Percentiles rank a stretch among this genome's conserved stretches.
phyloP scores from a whole-genome alignment of 2,329 filamentous ascomycete genomes.

The Didymella pinodella region DNA sequence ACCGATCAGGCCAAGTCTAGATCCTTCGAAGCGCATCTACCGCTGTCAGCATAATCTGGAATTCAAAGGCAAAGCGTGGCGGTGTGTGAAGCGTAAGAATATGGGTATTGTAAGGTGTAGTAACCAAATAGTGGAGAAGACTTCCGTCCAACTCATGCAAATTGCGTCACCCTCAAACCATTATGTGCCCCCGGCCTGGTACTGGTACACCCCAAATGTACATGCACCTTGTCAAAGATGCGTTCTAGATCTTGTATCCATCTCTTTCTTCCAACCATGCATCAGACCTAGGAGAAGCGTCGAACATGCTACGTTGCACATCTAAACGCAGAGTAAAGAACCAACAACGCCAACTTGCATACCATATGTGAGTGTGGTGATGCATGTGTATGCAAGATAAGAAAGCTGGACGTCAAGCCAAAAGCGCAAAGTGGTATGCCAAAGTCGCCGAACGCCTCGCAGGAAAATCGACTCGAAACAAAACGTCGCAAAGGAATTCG shows the following conservation, averaged over 20 bases:
- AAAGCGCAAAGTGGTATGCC: constrained; percentile 32
- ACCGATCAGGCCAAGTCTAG: constrained; percentile 6
- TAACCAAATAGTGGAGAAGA: constrained; percentile 14
- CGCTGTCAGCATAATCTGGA: constrained; percentile 1
- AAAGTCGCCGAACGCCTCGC: constrained; percentile 40
- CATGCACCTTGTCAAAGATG: constrained; percentile 14
- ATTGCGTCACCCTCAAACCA: constrained; percentile 12
- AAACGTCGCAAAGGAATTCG: constrained; percentile 41
- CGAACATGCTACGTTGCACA: constrained; percentile 22
- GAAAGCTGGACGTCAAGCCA: constrained; percentile 20
- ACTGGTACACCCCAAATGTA: constrained; percentile 20
- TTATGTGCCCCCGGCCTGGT: constrained; percentile 9
- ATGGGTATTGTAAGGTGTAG: constrained; percentile 19
- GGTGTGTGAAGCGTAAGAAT: constrained; percentile 5
- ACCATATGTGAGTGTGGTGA: constrained; percentile 24
- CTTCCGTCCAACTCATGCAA: constrained; percentile 19
- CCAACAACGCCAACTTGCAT: constrained; percentile 30
- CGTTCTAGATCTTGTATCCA: constrained; percentile 12
- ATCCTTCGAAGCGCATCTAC: neutral
- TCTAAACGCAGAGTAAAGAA: constrained; percentile 13
- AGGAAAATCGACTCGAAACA: constrained; percentile 34
- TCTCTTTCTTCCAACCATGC: constrained; percentile 13
- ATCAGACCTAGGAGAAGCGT: constrained; percentile 12
- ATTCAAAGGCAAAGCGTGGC: neutral
- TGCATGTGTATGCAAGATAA: constrained; percentile 29